Evolutionary conservation across 306 rosid species (phyloP), one percentile per base, ranked within the genome.

Genomic region (Biancaea sappan): DNA sequence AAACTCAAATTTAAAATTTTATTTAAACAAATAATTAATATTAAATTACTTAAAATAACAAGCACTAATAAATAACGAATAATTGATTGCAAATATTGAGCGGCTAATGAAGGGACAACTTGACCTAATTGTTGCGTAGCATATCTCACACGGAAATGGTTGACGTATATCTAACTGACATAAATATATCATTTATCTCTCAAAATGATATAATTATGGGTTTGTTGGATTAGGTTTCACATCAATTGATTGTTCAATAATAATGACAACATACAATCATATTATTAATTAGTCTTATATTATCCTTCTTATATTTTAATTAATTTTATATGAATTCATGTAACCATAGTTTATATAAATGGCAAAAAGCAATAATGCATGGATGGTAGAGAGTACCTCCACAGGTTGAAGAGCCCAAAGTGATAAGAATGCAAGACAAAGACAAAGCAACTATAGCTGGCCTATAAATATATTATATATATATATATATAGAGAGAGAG

Each of bases 401-500:
- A 13, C 25, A 24, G 69, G 14, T 50, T 65, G 64, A 57, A 51
- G 53, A 35, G 6, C 15, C 19, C 4, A 18, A 41, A 66, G 51
- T 62, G 86, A 76, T 57, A 59, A 77, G 76, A 76, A 71, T 50
- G 54, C 22, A 51, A 79, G 72, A 57, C 22, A 73, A 66, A 70
- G 87, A 82, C 82, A 88, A 79, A 76, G 75, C 66, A 80, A 67
- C 60, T 54, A 69, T 62, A 79, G 83, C 83, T 79, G 86, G 72
- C 71, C 31, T 66, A 72, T 46, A 51, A 71, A 46, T 21, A 64
- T 1, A 14, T n/a, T n/a, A n/a, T n/a, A n/a, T n/a, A n/a, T n/a
- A n/a, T n/a, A n/a, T n/a, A n/a, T n/a, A n/a, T n/a, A n/a, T n/a
- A n/a, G n/a, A n/a, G n/a, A n/a, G n/a, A n/a, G n/a, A n/a, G n/a